These are phyloP conservation scores for Bipolaris oryzae DNA, from an alignment of 2,329 filamentous ascomycete genomes.

Conservation along the genomic window DNA sequence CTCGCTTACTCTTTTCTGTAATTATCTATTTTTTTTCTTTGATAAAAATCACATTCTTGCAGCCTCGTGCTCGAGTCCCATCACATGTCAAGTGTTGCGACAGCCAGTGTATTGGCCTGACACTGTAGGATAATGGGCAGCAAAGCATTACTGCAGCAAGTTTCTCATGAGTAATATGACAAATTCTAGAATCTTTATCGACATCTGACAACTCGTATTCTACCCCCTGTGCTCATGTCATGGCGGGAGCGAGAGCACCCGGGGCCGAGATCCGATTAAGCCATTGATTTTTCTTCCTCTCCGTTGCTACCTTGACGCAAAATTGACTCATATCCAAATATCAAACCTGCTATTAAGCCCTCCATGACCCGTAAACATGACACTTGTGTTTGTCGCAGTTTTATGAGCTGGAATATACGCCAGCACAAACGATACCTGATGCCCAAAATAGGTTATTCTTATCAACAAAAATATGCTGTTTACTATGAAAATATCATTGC, in stretches of 20 bases:
- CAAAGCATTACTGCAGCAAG: constrained; percentile 33
- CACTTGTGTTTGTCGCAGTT: no score
- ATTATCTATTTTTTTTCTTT: background rate
- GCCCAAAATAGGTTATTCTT: no score
- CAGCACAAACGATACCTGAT: no score
- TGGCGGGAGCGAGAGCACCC: background rate
- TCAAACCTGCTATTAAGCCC: no score
- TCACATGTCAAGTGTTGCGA: constrained; percentile 11
- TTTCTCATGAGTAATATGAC: background rate
- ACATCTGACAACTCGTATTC: background rate
- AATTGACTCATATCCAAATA: no score
- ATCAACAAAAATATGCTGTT: no score
- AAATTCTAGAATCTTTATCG: background rate
- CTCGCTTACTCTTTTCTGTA: no score
- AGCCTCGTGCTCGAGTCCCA: background rate
- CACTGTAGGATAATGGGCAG: constrained; percentile 17
- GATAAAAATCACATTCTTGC: background rate
- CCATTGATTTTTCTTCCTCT: background rate
- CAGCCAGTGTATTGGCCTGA: constrained; percentile 12
- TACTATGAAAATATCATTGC: no score
- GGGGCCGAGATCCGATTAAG: background rate
- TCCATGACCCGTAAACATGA: no score
- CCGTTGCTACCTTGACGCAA: no score
- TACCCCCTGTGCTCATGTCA: background rate
- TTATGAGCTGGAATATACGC: no score